A percentile compares a stretch with the other conserved stretches of the same genome.
phyloP scores from a whole-genome alignment of 2,329 filamentous ascomycete genomes.

The Sporothrix curviconia region DNA sequence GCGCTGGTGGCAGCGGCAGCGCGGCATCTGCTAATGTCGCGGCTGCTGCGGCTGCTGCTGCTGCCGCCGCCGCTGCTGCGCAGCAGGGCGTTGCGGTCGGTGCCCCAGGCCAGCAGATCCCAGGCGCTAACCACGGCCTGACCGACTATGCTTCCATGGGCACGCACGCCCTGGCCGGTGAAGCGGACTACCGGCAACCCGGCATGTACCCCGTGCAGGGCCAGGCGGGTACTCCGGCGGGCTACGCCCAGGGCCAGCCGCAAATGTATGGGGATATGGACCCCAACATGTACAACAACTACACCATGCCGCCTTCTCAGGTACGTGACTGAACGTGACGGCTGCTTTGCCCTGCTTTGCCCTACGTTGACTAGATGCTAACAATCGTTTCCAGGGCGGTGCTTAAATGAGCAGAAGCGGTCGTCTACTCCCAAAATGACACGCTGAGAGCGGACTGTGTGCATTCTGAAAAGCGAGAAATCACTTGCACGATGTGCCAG shows the following conservation, averaged over 20 bases:
- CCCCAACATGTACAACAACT: slow-evolving; percentile 73
- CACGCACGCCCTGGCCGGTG: slow-evolving; percentile 57
- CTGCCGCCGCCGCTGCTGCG: slow-evolving; percentile 23
- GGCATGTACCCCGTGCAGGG: slow-evolving; percentile 79
- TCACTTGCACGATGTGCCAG: too few relatives aligned
- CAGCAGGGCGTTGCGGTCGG: slow-evolving; percentile 42
- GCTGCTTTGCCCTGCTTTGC: too few relatives aligned
- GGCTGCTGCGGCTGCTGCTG: slow-evolving; percentile 16
- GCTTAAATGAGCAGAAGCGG: background rate
- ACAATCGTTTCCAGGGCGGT: background rate
- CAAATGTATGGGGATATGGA: slow-evolving; percentile 77
- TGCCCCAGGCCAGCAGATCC: slow-evolving; percentile 45
- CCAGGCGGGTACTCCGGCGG: slow-evolving; percentile 61
- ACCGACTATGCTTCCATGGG: slow-evolving; percentile 51
- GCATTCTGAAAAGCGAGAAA: too few relatives aligned
- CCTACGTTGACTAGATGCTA: background rate
- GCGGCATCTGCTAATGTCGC: slow-evolving; percentile 48
- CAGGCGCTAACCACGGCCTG: slow-evolving; percentile 50
- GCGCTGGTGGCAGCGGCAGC: slow-evolving; percentile 24
- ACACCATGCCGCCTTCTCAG: slow-evolving; percentile 74
- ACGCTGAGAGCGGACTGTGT: too few relatives aligned
- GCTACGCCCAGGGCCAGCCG: slow-evolving; percentile 71
- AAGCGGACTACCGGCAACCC: slow-evolving; percentile 72
- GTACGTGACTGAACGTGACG: slow-evolving; percentile 39
- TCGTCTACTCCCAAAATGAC: too few relatives aligned